Evolutionary conservation across 2,329 filamentous ascomycete species (phyloP).

Genomic region (Emergomyces pasteurianus): DNA sequence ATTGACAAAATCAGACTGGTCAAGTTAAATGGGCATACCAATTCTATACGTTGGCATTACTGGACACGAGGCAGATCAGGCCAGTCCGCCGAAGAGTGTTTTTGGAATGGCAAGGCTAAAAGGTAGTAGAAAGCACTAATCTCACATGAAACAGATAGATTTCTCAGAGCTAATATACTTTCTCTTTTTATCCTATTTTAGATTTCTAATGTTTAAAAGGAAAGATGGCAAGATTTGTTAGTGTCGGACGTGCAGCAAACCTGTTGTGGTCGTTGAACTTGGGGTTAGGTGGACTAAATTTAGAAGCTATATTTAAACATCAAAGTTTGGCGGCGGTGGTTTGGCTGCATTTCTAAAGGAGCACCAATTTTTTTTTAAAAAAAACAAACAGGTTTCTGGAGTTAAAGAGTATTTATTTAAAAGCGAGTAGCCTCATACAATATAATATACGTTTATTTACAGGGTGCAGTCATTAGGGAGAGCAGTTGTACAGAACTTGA

Average conservation of each 20-base stretch:
- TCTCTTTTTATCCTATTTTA: not conserved
- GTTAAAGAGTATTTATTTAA: not conserved
- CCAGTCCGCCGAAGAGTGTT: not conserved
- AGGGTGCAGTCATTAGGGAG: not conserved
- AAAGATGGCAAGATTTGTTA: not conserved
- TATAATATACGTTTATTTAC: not conserved
- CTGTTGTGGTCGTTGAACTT: too few species aligned
- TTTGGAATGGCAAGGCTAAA: too few species aligned
- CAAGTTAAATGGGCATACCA: conserved; percentile 5
- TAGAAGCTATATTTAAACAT: not conserved
- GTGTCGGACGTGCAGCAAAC: not conserved
- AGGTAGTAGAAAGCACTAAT: not conserved
- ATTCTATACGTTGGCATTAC: conserved; percentile 12
- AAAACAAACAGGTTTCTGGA: not conserved
- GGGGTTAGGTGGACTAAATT: too few species aligned
- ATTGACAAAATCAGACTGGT: not conserved
- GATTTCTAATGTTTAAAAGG: not conserved
- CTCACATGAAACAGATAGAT: not conserved
- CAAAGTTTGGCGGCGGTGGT: not conserved
- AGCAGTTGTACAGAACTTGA: not conserved
- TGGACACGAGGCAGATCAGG: not conserved
- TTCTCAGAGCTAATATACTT: not conserved
- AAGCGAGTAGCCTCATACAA: not conserved
- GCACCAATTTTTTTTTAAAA: not conserved
- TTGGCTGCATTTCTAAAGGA: not conserved